Base-by-base conservation (phyloP, 2,329 filamentous ascomycete genomes). In the Lasiodiplodia gonubiensis region DNA sequence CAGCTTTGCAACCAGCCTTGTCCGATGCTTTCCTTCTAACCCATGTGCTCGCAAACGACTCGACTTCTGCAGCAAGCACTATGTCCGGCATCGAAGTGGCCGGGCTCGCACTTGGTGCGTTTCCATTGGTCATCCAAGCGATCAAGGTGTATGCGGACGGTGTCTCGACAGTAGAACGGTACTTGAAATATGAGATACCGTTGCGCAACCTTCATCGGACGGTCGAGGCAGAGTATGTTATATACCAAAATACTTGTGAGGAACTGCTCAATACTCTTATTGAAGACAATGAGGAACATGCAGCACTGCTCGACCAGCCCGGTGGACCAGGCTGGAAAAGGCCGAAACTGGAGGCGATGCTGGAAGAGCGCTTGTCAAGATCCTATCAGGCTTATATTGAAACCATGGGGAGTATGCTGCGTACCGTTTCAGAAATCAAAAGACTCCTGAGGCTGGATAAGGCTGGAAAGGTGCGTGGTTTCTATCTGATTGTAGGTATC, bases 91-190 rank as follows among this genome's bases (percentile, higher is more conserved):
- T 76, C 0, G 75, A 77, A 65, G 67, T 71, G 12, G 73, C 72
- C 2, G 74, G 74, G 1, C 53, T 76, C 14, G 70, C 75, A 14
- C 70, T 77, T 0, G 75, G 71, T 4, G 66, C 71, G 18, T 71
- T 77, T 48, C 75, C 75, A 2, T 51, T 77, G 16, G 60, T 75
- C 16, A 72, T 79, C 6, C 70, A 72, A n/a, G 72, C 75, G 1
- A 68, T 79, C 2, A 70, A 77, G 46, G 72, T 74, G 49, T 79
- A 79, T 54, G 72, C 69, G 0, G 72, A 77, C 52, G 76, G 76
- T 0, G 73, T 75, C 27, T 70, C 69, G 7, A 74, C 72, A 2
- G 74, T 77, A 25, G 74, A 72, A 30, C 71, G 72, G 2, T 76
- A 72, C 23, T 68, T 70, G 55, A 71, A 70, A 53, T 74, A 74